These are phyloP conservation scores for Boletus fagicola DNA, from an alignment of 768 basidiomycete species.

Conservation along the genomic window DNA sequence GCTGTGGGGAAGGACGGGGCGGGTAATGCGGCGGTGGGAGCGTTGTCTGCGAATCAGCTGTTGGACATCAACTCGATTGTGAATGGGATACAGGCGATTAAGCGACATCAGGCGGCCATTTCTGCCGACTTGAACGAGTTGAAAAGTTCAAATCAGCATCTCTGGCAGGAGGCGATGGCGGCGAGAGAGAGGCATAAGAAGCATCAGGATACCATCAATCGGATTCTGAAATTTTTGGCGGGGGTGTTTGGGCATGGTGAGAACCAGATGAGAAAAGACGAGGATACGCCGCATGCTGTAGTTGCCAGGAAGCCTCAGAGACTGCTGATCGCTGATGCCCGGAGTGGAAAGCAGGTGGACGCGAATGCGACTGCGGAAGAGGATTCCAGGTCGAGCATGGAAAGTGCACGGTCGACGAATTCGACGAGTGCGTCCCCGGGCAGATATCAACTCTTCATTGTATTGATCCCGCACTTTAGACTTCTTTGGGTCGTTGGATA, in stretches of 20 bases:
- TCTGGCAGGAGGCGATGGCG: slow-evolving; percentile 91
- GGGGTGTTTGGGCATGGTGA: slow-evolving; percentile 75
- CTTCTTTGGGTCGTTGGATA: slow-evolving; percentile 45
- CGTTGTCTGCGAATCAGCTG: slow-evolving; percentile 47
- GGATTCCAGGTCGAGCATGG: slow-evolving; percentile 31
- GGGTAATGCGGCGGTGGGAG: slow-evolving; percentile 18
- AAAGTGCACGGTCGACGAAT: slow-evolving; percentile 24
- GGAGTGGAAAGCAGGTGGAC: slow-evolving; percentile 37
- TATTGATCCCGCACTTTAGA: slow-evolving; percentile 28
- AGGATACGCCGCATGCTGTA: slow-evolving; percentile 40
- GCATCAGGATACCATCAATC: slow-evolving; percentile 94
- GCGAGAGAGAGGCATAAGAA: slow-evolving; percentile 82
- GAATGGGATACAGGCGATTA: slow-evolving; percentile 80
- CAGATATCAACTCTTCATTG: not conserved
- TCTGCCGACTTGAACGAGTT: slow-evolving; percentile 85
- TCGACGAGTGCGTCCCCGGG: slow-evolving; percentile 8
- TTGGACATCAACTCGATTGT: slow-evolving; percentile 79
- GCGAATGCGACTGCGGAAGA: slow-evolving; percentile 42
- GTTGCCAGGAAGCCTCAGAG: slow-evolving; percentile 51
- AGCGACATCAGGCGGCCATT: slow-evolving; percentile 90
- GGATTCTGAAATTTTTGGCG: slow-evolving; percentile 92
- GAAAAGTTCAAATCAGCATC: slow-evolving; percentile 78
- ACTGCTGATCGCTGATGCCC: slow-evolving; percentile 65
- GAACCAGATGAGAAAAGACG: slow-evolving; percentile 37
- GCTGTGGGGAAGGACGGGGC: slow-evolving; percentile 16